These are phyloP conservation scores for Aechmea fasciata DNA, from an alignment of 176 grass and related monocot species.

Conservation along the genomic window DNA sequence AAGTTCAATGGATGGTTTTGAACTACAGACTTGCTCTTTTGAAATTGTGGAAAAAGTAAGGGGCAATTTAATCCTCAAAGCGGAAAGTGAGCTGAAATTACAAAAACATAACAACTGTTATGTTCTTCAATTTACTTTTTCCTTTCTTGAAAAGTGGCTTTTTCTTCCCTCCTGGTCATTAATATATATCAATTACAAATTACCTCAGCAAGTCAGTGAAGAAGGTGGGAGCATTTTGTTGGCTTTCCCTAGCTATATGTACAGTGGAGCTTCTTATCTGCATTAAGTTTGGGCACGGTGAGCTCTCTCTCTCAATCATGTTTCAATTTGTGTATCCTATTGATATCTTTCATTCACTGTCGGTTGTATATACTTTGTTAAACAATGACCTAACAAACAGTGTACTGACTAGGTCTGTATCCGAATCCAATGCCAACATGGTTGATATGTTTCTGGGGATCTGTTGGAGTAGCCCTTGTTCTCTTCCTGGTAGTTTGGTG, in stretches of 20 bases:
- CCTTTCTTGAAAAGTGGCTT: too few relatives aligned
- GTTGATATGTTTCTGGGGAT: constrained; percentile 61
- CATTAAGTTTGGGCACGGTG: constrained; percentile 88
- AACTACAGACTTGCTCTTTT: too few relatives aligned
- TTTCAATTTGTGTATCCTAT: constrained; percentile 1
- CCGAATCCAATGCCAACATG: constrained; percentile 73
- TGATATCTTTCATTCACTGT: neutral
- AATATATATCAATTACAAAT: neutral
- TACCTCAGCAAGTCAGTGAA: constrained; percentile 74
- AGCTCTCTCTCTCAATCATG: neutral
- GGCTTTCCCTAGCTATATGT: constrained; percentile 94
- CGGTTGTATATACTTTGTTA: neutral
- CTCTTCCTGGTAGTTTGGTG: constrained; percentile 76
- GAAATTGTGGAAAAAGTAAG: too few relatives aligned
- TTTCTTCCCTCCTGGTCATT: neutral
- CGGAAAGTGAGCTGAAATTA: too few relatives aligned
- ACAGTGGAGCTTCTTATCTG: constrained; percentile 93
- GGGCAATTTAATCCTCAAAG: too few relatives aligned
- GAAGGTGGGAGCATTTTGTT: constrained; percentile 96
- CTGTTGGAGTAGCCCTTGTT: constrained; percentile 26
- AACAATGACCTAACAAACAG: neutral
- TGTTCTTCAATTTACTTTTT: neutral
- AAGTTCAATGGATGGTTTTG: too few relatives aligned
- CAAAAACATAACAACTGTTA: neutral
- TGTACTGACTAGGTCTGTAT: constrained; percentile 50